These are phyloP conservation scores for Staphylotrichum longicolle DNA, from an alignment of 495 filamentous ascomycete species.

Conservation along the genomic window DNA sequence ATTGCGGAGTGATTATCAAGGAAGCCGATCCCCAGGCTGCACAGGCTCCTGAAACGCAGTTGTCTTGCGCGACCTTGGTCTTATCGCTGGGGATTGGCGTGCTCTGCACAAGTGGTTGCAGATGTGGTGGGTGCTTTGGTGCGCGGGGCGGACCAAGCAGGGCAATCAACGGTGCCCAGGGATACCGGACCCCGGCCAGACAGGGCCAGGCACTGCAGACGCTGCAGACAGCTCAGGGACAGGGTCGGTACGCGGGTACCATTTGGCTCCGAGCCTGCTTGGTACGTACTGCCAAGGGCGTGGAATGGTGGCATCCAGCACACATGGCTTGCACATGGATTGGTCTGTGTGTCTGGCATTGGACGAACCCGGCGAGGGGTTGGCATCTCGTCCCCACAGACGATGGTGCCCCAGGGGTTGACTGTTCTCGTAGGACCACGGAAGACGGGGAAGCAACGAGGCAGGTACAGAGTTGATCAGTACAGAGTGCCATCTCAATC, in stretches of 20 bases:
- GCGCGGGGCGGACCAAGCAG: slow-evolving; percentile 1
- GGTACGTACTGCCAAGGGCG: background rate
- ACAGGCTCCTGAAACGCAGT: slow-evolving; percentile 14
- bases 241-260: slow-evolving; percentile 8
- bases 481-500: no score
- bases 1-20: background rate
- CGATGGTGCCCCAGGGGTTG: slow-evolving; percentile 2
- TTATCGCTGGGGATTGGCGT: slow-evolving; percentile 9
- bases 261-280: no score
- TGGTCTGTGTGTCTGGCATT: slow-evolving; percentile 11
- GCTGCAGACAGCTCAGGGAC: slow-evolving; percentile 15
- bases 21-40: background rate
- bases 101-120: slow-evolving; percentile 19
- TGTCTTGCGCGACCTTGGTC: slow-evolving; percentile 6
- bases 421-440: background rate
- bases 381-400: background rate
- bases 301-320: slow-evolving; percentile 18
- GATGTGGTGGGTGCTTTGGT: slow-evolving; percentile 11
- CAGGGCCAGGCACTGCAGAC: no score
- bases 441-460: no score
- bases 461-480: no score
- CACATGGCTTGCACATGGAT: slow-evolving; percentile 23
- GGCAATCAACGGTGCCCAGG: slow-evolving; percentile 7
- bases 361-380: background rate
- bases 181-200: background rate